These are phyloP conservation scores for Thelonectria rubi DNA, from an alignment of 2,329 filamentous ascomycete species.

Conservation along the genomic window DNA sequence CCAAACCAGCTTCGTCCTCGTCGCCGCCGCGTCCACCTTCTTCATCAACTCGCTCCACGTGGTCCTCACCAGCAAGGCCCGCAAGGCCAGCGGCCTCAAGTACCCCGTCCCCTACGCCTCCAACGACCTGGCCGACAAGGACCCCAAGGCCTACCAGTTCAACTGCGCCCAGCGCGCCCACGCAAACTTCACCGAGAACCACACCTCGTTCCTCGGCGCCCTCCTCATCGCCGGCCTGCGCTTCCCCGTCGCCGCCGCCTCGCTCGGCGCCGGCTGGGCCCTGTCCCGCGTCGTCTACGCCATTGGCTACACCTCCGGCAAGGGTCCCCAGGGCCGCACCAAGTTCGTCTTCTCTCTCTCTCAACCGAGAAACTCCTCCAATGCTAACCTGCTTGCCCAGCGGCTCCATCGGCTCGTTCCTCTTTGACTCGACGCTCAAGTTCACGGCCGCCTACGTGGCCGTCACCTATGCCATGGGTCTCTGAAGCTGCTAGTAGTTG, in stretches of 20 bases:
- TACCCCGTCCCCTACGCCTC: slow-evolving; percentile 68
- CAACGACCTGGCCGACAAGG: slow-evolving; percentile 62
- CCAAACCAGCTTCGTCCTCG: slow-evolving; percentile 71
- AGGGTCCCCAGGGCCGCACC: slow-evolving; percentile 56
- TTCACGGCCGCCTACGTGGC: slow-evolving; percentile 55
- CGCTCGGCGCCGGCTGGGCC: slow-evolving; percentile 62
- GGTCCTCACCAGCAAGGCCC: slow-evolving; percentile 56
- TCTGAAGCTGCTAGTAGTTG: slow-evolving; percentile 25
- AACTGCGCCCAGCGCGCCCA: slow-evolving; percentile 74
- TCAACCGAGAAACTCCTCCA: neutral
- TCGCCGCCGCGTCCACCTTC: slow-evolving; percentile 64
- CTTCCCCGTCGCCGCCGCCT: slow-evolving; percentile 61
- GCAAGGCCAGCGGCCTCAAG: slow-evolving; percentile 61
- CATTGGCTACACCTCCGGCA: slow-evolving; percentile 59
- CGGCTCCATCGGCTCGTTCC: slow-evolving; percentile 47
- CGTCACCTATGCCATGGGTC: slow-evolving; percentile 49
- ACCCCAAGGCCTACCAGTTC: slow-evolving; percentile 64
- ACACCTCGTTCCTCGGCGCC: slow-evolving; percentile 60
- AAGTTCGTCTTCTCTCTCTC: slow-evolving; percentile 44
- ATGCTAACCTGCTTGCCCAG: slow-evolving; percentile 38
- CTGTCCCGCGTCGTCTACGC: slow-evolving; percentile 64
- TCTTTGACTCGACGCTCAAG: slow-evolving; percentile 53
- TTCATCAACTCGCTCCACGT: slow-evolving; percentile 66
- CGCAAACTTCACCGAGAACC: slow-evolving; percentile 70
- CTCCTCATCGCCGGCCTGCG: slow-evolving; percentile 65